Evolutionary conservation across 1,139 yeast species (phyloP).

Genomic region (Lodderomyces theae): DNA sequence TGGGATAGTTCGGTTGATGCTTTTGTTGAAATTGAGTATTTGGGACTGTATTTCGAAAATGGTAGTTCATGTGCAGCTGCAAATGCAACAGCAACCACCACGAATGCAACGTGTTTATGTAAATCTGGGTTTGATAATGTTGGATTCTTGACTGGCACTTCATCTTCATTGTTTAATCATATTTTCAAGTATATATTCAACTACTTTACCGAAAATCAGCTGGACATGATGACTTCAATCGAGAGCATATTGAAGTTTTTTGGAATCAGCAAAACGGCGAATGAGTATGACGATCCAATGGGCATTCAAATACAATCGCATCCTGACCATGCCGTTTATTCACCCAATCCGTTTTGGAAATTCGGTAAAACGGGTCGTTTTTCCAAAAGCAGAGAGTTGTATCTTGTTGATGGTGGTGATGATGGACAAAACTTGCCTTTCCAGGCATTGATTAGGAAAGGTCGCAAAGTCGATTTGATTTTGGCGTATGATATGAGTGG

Average conservation of each 20-base stretch:
- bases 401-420: conserved; percentile 45
- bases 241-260: conserved; percentile 44
- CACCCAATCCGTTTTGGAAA: conserved; percentile 73
- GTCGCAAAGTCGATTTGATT: conserved; percentile 33
- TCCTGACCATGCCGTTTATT: conserved; percentile 67
- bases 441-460: conserved; percentile 31
- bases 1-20: conserved; percentile 55
- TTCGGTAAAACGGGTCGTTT: conserved; percentile 13
- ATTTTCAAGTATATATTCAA: conserved; percentile 48
- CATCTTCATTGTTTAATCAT: conserved; percentile 67
- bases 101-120: conserved; percentile 39
- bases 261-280: conserved; percentile 39
- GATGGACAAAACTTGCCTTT: conserved; percentile 46
- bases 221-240: conserved; percentile 40
- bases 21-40: conserved; percentile 50
- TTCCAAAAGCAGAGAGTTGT: conserved; percentile 22
- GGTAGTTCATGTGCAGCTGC: conserved; percentile 23
- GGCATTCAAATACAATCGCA: conserved; percentile 27
- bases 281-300: background rate
- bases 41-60: conserved; percentile 50
- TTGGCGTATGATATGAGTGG: conserved; percentile 41
- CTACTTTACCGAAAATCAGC: conserved; percentile 35
- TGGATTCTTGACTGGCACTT: conserved; percentile 72
- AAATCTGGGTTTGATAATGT: conserved; percentile 62
- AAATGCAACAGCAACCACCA: too few relatives aligned